These are phyloP conservation scores for Dioscorea dumetorum DNA, from an alignment of 106 monocot genomes.

Conservation along the genomic window DNA sequence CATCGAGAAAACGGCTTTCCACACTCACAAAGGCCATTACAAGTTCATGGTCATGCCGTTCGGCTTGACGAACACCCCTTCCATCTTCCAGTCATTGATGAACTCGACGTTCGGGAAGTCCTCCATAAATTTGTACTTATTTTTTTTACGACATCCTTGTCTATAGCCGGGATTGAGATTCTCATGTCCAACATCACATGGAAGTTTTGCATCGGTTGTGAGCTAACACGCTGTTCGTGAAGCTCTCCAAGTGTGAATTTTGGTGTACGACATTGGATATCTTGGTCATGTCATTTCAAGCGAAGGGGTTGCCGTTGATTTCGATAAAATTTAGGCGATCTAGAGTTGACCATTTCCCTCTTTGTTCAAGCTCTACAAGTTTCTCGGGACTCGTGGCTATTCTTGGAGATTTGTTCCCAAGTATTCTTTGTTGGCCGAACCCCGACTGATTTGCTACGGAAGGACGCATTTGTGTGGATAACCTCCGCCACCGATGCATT, in stretches of 20 bases:
- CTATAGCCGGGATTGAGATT: too few relatives aligned
- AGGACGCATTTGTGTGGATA: not conserved
- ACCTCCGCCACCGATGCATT: not conserved
- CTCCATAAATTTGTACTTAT: too few relatives aligned
- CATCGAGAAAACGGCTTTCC: not conserved
- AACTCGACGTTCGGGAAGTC: too few relatives aligned
- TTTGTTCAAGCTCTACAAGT: not conserved
- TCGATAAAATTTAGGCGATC: not conserved
- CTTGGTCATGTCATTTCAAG: not conserved
- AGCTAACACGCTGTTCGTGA: not conserved
- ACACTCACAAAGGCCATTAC: not conserved
- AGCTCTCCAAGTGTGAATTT: not conserved
- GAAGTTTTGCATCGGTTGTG: not conserved
- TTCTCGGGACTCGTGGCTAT: not conserved
- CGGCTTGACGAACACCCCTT: too few relatives aligned
- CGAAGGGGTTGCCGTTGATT: not conserved
- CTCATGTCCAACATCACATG: not conserved
- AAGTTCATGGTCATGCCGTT: too few relatives aligned
- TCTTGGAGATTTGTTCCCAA: not conserved
- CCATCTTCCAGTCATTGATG: too few relatives aligned
- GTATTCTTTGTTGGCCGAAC: too few relatives aligned
- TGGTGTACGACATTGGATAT: not conserved
- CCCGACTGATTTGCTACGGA: too few relatives aligned
- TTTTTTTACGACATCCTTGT: not conserved
- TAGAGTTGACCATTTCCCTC: not conserved